Base-by-base conservation (phyloP, 768 basidiomycete genomes). In the Rhodosporidiobolus sp. region DNA sequence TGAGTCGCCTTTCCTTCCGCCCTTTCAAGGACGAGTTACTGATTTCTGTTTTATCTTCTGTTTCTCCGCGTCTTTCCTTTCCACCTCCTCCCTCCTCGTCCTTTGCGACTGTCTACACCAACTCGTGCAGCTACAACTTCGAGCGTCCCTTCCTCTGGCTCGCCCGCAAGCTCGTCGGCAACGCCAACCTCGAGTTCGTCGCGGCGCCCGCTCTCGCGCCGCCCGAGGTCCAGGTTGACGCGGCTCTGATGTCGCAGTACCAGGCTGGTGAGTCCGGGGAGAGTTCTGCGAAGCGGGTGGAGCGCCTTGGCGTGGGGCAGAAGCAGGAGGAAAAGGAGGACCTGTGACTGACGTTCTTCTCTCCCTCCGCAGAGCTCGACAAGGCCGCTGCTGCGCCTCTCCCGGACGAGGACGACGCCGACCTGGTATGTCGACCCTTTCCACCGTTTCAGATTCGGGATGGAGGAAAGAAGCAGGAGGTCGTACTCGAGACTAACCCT, bases 81-180 rank as follows among this genome's bases (percentile, higher is more conserved):
- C 30, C n/a, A n/a, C n/a, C n/a, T 65, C 58, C 34, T 67, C 48
- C 35, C 57, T 65, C n/a, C 45, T 22, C 6, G 26, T 50, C 26
- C 35, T 54, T 24, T 54, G 12, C 63, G 77, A 76, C 30, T n/a
- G 14, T 26, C 54, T 17, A 19, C 54, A 7, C 2, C 30, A 38
- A 32, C 19, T 43, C 38, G 38, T 43, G 14, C 38, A 43, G 38
- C 60, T 99, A 98, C 83, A 99, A 99, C 86, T 98, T 98, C 80
- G 96, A 99, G 84, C 97, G 97, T 83, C 96, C 96, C 61, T 98
- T 99, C 92, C 87, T 99, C 75, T 98, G 96, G 96, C 86, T 98
- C 81, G 94, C 92, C 70, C 88, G 93, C 85, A 99, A 98, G 85
- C 86, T 99, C 74, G 94, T 95, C 76, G 95, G 94, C 92, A 96